phyloP scores from a whole-genome alignment of 75 land plant species.

The Gnetum montanum region DNA sequence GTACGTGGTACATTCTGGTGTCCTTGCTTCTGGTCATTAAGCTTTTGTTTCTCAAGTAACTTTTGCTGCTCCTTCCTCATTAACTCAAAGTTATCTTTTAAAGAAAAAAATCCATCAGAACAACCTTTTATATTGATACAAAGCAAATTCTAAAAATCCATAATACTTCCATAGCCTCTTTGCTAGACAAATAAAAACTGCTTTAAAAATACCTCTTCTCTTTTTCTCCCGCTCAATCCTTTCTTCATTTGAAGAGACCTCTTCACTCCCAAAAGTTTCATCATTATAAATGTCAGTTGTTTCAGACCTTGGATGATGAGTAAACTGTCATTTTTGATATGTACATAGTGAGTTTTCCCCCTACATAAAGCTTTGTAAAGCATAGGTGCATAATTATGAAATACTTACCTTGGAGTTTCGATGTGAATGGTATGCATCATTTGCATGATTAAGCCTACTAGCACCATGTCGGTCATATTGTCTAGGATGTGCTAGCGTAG shows the following conservation, averaged over 20 bases:
- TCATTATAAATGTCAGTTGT: slow-evolving; percentile 56
- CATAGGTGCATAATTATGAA: background rate
- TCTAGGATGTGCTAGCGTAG: slow-evolving; percentile 25
- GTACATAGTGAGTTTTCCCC: background rate
- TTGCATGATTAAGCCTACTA: slow-evolving; percentile 23
- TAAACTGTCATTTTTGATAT: slow-evolving; percentile 33
- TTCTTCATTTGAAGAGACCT: slow-evolving; percentile 62
- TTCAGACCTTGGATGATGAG: slow-evolving; percentile 39
- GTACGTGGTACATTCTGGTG: slow-evolving; percentile 9
- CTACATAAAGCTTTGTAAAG: background rate
- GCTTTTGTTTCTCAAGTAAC: slow-evolving; percentile 45
- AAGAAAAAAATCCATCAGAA: too few relatives aligned
- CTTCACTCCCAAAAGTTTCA: slow-evolving; percentile 83
- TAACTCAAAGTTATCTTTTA: slow-evolving; percentile 74
- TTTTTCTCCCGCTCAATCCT: slow-evolving; percentile 78
- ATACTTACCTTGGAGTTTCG: slow-evolving; percentile 55
- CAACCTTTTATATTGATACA: too few relatives aligned
- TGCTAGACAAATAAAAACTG: too few relatives aligned
- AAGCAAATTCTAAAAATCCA: too few relatives aligned
- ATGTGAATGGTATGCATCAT: slow-evolving; percentile 74
- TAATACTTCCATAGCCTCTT: too few relatives aligned
- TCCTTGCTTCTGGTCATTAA: slow-evolving; percentile 15
- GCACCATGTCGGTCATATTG: slow-evolving; percentile 26
- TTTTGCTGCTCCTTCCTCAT: slow-evolving; percentile 84
- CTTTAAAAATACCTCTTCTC: slow-evolving; percentile 94